These are phyloP conservation scores for Sarcodon aspratus DNA, from an alignment of 768 basidiomycete genomes.

Conservation along the genomic window DNA sequence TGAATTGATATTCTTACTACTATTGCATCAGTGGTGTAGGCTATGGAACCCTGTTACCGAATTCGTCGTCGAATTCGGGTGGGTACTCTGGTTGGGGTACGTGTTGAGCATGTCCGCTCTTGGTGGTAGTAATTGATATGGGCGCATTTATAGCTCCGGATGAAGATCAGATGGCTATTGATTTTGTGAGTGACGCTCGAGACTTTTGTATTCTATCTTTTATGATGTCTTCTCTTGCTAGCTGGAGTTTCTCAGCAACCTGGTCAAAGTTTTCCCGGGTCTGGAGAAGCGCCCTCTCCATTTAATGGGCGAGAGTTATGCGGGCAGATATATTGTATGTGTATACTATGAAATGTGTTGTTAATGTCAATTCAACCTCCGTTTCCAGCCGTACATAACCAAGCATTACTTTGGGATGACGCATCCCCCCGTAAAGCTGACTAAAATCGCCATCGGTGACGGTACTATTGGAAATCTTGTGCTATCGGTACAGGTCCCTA, in stretches of 20 bases:
- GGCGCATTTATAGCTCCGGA: constrained; percentile 27
- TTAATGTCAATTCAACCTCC: no score
- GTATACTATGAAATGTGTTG: no score
- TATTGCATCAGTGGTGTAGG: constrained; percentile 17
- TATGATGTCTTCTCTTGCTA: no score
- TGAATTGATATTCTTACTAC: background rate
- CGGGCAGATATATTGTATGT: constrained; percentile 59
- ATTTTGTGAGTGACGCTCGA: constrained; percentile 25
- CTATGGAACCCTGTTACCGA: no score
- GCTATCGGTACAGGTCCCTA: constrained; percentile 41
- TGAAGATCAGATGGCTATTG: constrained; percentile 54
- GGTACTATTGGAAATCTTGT: constrained; percentile 42
- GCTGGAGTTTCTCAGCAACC: background rate
- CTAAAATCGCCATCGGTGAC: constrained; percentile 64
- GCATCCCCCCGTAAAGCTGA: constrained; percentile 55
- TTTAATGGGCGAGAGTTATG: constrained; percentile 51
- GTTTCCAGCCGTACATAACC: constrained; percentile 31
- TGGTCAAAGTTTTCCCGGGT: background rate
- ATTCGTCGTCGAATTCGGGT: no score
- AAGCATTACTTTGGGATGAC: constrained; percentile 55
- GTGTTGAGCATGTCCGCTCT: no score
- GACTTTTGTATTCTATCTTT: no score
- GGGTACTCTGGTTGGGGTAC: constrained; percentile 28
- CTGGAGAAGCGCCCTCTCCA: constrained; percentile 36
- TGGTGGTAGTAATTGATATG: no score